Conservation (phyloP, 2,329 filamentous ascomycete genomes). For the Penicillium brevicompactum region DNA sequence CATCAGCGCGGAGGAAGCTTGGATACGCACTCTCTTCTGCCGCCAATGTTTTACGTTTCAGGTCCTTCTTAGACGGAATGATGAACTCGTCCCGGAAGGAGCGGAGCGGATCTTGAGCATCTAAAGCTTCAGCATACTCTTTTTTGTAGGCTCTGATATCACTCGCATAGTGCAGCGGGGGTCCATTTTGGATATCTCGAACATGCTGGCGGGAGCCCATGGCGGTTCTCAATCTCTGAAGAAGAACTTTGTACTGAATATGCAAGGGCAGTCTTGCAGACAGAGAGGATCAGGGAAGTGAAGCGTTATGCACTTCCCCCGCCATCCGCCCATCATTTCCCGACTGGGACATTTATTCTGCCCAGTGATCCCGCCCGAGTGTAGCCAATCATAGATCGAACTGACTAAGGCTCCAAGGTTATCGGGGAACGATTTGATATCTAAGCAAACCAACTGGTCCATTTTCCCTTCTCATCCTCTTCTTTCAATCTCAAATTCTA, state of each 20-base stretch:
- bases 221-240: background rate
- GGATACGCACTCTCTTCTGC: constrained; percentile 29
- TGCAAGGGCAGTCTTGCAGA: background rate
- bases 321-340: constrained; percentile 15
- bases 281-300: background rate
- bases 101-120: constrained; percentile 62
- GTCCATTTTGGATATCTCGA: constrained; percentile 28
- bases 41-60: constrained; percentile 64
- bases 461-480: constrained; percentile 3
- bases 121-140: constrained; percentile 53
- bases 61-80: constrained; percentile 72
- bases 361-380: constrained; percentile 22
- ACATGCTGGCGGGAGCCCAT: constrained; percentile 35
- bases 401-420: constrained; percentile 30
- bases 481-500: background rate
- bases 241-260: background rate
- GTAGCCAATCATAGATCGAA: constrained; percentile 32
- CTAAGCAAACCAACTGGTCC: constrained; percentile 19
- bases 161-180: constrained; percentile 33
- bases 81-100: constrained; percentile 71
- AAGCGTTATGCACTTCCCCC: constrained; percentile 10
- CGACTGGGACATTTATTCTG: constrained; percentile 26
- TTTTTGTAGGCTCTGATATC: constrained; percentile 38
- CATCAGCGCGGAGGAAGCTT: background rate
- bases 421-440: constrained; percentile 25